Conservation (phyloP, 1,284 basidiomycete species). For the Cutaneotrichosporon mucoides region DNA sequence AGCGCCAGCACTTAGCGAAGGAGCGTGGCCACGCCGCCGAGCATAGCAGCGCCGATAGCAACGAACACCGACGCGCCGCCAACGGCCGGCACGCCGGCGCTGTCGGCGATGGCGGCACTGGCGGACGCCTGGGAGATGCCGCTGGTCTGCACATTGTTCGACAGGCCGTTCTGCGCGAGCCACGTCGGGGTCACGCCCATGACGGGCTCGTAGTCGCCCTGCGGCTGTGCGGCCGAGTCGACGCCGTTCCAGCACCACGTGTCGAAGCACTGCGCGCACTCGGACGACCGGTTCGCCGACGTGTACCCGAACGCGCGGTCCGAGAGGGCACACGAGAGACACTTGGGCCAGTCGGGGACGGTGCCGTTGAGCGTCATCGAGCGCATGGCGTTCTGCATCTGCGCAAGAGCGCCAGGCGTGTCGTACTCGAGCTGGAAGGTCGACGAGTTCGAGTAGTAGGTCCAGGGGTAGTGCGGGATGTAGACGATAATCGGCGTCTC, state of each 20-base stretch:
- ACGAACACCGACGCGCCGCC: not conserved
- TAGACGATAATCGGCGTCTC: slow-evolving; percentile 50
- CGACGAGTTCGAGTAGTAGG: slow-evolving; percentile 43
- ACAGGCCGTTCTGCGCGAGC: slow-evolving; percentile 22
- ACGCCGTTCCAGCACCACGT: slow-evolving; percentile 48
- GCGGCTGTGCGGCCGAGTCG: slow-evolving; percentile 26
- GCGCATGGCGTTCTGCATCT: slow-evolving; percentile 38
- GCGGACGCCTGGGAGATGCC: not conserved
- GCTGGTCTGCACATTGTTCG: slow-evolving; percentile 5
- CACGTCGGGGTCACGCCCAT: slow-evolving; percentile 32
- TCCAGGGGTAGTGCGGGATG: slow-evolving; percentile 53
- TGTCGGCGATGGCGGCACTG: too few relatives aligned
- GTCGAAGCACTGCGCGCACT: slow-evolving; percentile 46
- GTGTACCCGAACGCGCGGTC: slow-evolving; percentile 45
- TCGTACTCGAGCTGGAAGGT: slow-evolving; percentile 50
- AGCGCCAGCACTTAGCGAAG: too few relatives aligned
- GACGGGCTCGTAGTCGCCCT: slow-evolving; percentile 13
- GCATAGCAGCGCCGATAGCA: too few relatives aligned
- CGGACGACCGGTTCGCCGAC: slow-evolving; percentile 29
- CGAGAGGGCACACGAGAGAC: slow-evolving; percentile 50
- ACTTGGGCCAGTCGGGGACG: slow-evolving; percentile 44
- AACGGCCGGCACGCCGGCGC: too few relatives aligned
- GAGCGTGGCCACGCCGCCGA: too few relatives aligned
- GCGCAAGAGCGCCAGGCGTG: slow-evolving; percentile 35
- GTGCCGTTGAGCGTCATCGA: slow-evolving; percentile 44